Base-by-base conservation (phyloP, 345 rosid genomes). In the Eucalyptus microcorys region DNA sequence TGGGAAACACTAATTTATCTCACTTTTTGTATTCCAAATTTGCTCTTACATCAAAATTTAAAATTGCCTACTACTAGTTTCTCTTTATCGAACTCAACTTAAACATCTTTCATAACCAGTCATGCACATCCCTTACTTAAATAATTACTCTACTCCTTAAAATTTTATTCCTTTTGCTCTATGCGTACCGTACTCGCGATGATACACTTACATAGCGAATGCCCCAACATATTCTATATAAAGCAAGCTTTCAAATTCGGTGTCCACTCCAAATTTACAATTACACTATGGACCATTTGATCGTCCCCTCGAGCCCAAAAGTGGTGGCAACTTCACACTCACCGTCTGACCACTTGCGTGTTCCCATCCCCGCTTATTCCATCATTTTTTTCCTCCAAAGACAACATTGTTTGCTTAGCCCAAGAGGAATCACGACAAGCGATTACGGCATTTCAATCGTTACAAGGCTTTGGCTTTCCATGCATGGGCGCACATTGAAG, bases 111-210 rank as follows among this genome's bases (percentile, higher is more conserved):
- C 14, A 27, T 27, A 15, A 66, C 3, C 37, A 66, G 79, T 1
- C 79, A 16, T 14, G 42, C 21, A 8, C 40, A 8, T 32, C 79
- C 79, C 22, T 66, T 34, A 9, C 17, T 66, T 16, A 15, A 66
- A 66, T 66, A 66, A 66, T 66, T 66, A 32, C 37, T 64, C 37
- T 1, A 61, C 37, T 64, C 34, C 32, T 14, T 64, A 14, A 64
- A 15, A 14, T 64, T 64, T n/a, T 30, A n/a, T 64, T 15, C 5
- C 79, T 32, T 32, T 32, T 40, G 15, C 19, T 15, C 7, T 8
- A 66, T n/a, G 15, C 12, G 6, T 17, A 16, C 24, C 11, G 1
- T 11, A 0, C 26, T 32, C 26, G 6, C 80, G 6, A 34, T 68
- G 2, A 34, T 3, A 14, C 80, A 8, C 24, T 1, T 2, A 68